These are phyloP conservation scores for Fimicolochytrium jonesii DNA, from an alignment of 192 early-diverging fungal species.

Conservation along the genomic window DNA sequence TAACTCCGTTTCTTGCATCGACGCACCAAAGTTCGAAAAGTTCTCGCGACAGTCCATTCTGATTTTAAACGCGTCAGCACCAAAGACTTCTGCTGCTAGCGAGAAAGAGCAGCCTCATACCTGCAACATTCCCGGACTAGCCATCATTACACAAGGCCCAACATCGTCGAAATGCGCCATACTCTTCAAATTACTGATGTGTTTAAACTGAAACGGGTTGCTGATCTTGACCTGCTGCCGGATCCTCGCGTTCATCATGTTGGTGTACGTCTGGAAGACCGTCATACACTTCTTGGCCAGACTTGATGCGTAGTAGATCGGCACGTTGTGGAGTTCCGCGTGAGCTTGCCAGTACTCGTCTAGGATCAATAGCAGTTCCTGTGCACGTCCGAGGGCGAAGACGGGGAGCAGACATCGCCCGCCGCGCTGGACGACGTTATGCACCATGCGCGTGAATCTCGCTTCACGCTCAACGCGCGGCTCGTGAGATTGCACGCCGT, in stretches of 20 bases:
- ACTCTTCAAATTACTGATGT: slow-evolving; percentile 83
- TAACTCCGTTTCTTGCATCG: slow-evolving; percentile 84
- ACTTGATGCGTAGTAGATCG: slow-evolving; percentile 91
- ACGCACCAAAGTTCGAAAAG: slow-evolving; percentile 94
- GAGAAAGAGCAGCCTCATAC: too few species aligned
- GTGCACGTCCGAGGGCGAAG: slow-evolving; percentile 94
- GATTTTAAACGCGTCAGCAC: too few species aligned
- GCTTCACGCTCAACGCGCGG: slow-evolving; percentile 89
- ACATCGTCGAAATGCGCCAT: slow-evolving; percentile 86
- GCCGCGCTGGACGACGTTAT: slow-evolving; percentile 54
- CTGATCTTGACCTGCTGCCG: slow-evolving; percentile 69
- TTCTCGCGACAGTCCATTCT: slow-evolving; percentile 86
- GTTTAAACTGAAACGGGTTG: slow-evolving; percentile 96
- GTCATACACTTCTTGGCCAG: slow-evolving; percentile 97
- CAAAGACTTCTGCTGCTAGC: too few species aligned
- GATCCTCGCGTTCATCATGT: slow-evolving; percentile 97
- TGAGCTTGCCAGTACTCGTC: slow-evolving; percentile 95
- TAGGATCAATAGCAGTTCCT: slow-evolving; percentile 93
- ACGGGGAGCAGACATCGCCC: slow-evolving; percentile 95
- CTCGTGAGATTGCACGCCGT: slow-evolving; percentile 94
- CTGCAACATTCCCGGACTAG: slow-evolving; percentile 97
- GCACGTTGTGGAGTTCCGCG: slow-evolving; percentile 75
- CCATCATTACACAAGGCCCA: slow-evolving; percentile 98
- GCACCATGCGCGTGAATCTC: slow-evolving; percentile 72
- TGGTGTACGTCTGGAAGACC: slow-evolving; percentile 94